Evolutionary conservation across 2,329 filamentous ascomycete species (phyloP), one percentile per base, ranked within the genome.

Genomic region (Sporothrix curviconia): DNA sequence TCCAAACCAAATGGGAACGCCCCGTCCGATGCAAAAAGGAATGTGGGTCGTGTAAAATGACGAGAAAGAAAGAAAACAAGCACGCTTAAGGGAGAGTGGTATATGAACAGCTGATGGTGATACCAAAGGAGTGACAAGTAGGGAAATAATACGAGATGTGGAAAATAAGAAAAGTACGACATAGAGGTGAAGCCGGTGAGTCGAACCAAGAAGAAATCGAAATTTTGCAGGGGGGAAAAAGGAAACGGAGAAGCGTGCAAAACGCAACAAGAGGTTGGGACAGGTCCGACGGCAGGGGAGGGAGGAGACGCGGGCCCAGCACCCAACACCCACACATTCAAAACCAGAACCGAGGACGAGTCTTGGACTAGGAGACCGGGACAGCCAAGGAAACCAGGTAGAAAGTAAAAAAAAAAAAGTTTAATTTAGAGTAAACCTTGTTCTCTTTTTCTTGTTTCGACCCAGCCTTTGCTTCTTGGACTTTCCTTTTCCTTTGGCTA

Each of bases 1-100:
- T 24, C 12, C 46, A 56, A 30, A 24, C 22, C 49, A 22, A 34
- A 53, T 4, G 4, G 37, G 44, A 61, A 61, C 54, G 57, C 56
- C 59, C 28, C 55, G 46, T 49, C 39, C 50, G n/a, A 62, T 63
- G 60, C 57, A 61, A 63, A n/a, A n/a, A 62, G 60, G 56, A 63
- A 59, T 60, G 61, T 59, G 56, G n/a, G 28, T 50, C 36, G 43
- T 42, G 47, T 42, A n/a, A n/a, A n/a, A n/a, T n/a, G n/a, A n/a
- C n/a, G n/a, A n/a, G n/a, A n/a, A n/a, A n/a, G n/a, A n/a, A 54
- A 19, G 36, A 44, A 42, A 40, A n/a, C 19, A 56, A 30, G 36
- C 15, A 46, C 28, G 36, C 46, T 22, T 36, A 9, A 53, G 42
- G 30, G 47, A 56, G 37, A 46, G 37, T 40, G 37, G n/a, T n/a